phyloP scores from a whole-genome alignment of 306 rosid genomes.

The Neltuma alba region DNA sequence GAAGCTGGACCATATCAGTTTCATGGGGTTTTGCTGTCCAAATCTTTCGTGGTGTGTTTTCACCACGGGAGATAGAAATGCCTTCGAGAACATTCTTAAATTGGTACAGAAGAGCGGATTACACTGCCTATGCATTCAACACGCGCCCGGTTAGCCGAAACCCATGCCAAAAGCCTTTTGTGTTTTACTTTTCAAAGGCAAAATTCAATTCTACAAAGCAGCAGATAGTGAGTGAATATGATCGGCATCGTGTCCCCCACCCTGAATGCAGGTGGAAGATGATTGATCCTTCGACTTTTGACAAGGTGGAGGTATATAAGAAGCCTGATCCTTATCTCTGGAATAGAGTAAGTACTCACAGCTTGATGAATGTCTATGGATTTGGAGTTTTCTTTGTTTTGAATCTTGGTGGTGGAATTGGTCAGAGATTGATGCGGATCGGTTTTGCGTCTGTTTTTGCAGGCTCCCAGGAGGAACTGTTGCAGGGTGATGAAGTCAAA shows the following conservation, averaged over 20 bases:
- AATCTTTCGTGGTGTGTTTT: slow-evolving; percentile 77
- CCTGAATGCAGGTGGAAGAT: slow-evolving; percentile 86
- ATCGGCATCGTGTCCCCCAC: slow-evolving; percentile 59
- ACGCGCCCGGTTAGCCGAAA: slow-evolving; percentile 89
- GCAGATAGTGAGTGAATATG: slow-evolving; percentile 61
- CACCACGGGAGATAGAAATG: slow-evolving; percentile 92
- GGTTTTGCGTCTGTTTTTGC: slow-evolving; percentile 26
- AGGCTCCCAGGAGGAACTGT: slow-evolving; percentile 96
- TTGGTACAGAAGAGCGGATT: slow-evolving; percentile 93
- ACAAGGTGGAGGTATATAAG: slow-evolving; percentile 65
- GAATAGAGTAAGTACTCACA: slow-evolving; percentile 71
- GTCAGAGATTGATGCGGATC: slow-evolving; percentile 23
- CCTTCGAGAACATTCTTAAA: slow-evolving; percentile 93
- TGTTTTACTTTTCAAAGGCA: slow-evolving; percentile 73
- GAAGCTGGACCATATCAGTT: slow-evolving; percentile 80
- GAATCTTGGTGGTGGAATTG: not conserved
- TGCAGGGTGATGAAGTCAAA: slow-evolving; percentile 70
- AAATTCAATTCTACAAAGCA: slow-evolving; percentile 43
- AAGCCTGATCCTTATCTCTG: slow-evolving; percentile 79
- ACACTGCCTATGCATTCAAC: slow-evolving; percentile 95
- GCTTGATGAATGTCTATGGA: slow-evolving; percentile 11
- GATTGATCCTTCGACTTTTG: slow-evolving; percentile 63
- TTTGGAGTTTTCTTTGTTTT: not conserved
- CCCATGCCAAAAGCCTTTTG: slow-evolving; percentile 91
- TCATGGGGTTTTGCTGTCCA: slow-evolving; percentile 97